A percentile compares a stretch with the other conserved stretches of the same genome.
Conservation (phyloP, 169 alveolate species). For the Plasmodium vinckei region DNA sequence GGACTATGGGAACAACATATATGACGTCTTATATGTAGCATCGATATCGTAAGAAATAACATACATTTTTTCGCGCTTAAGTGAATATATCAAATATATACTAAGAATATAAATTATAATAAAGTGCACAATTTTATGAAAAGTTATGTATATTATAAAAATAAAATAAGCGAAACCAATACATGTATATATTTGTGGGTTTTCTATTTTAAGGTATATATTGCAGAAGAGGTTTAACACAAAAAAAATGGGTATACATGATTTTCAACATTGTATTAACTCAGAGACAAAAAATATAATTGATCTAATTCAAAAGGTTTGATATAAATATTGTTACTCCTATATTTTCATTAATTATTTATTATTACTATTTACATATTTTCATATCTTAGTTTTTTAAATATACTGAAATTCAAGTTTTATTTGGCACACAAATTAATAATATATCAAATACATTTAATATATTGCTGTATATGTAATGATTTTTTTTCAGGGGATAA, state of each 20-base stretch:
- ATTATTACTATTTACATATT: not conserved
- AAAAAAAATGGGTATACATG: constrained; percentile 51
- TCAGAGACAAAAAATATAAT: constrained; percentile 65
- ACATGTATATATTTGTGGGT: not conserved
- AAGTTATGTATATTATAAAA: not conserved
- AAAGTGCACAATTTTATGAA: not conserved
- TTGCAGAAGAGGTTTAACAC: constrained; percentile 60
- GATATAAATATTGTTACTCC: constrained; percentile 1
- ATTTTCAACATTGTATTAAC: constrained; percentile 63
- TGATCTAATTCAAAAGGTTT: constrained; percentile 72
- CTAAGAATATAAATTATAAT: not conserved
- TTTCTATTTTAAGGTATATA: constrained; percentile 23
- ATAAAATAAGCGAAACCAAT: not conserved
- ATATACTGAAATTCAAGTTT: not conserved
- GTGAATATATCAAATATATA: constrained; percentile 4
- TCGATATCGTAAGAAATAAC: constrained; percentile 60
- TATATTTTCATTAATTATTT: not conserved
- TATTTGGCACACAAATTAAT: not conserved
- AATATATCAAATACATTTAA: not conserved
- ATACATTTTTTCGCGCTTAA: not conserved
- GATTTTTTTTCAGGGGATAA: constrained; percentile 61
- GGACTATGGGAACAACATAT: constrained; percentile 73
- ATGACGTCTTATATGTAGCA: constrained; percentile 66
- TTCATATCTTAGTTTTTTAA: constrained; percentile 11
- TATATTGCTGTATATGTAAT: constrained; percentile 4